phyloP scores from a whole-genome alignment of 2,329 filamentous ascomycete species.

The Aspergillus clavatus region DNA sequence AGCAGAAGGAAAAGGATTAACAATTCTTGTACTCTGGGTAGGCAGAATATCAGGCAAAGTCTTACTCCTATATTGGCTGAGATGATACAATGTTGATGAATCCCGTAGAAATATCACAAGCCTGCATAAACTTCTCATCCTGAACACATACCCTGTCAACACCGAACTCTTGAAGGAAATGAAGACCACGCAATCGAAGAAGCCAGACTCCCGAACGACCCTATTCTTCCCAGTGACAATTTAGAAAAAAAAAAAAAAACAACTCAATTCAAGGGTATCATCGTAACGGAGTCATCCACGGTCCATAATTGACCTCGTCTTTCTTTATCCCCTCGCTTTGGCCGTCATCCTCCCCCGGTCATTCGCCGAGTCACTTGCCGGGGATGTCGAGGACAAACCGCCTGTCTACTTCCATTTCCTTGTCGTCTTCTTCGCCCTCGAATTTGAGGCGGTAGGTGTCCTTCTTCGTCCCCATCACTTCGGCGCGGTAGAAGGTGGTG shows the following conservation, averaged over 20 bases:
- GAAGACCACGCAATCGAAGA: not conserved
- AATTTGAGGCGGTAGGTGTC: conserved; percentile 59
- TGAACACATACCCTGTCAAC: too few species aligned
- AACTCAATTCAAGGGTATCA: conserved; percentile 18
- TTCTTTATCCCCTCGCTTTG: conserved; percentile 3
- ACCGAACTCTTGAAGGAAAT: too few species aligned
- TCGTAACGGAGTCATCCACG: conserved; percentile 18
- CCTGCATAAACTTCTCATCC: not conserved
- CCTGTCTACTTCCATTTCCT: conserved; percentile 69
- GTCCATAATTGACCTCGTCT: conserved; percentile 5
- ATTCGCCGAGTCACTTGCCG: conserved; percentile 32
- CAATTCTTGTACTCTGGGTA: too few species aligned
- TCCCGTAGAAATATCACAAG: not conserved
- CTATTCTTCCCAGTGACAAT: not conserved
- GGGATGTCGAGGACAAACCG: conserved; percentile 73
- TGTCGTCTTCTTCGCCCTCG: conserved; percentile 70
- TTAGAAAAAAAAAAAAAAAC: not conserved
- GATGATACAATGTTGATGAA: not conserved
- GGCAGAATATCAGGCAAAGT: too few species aligned
- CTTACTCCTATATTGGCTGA: too few species aligned
- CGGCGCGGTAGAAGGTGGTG: conserved; percentile 79
- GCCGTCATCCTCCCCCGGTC: too few species aligned
- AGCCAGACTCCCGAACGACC: conserved; percentile 3
- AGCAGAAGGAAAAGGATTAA: too few species aligned
- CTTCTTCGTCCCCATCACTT: conserved; percentile 65